Conservation (phyloP, 208 protist species). For the Plasmodiophora brassicae region DNA sequence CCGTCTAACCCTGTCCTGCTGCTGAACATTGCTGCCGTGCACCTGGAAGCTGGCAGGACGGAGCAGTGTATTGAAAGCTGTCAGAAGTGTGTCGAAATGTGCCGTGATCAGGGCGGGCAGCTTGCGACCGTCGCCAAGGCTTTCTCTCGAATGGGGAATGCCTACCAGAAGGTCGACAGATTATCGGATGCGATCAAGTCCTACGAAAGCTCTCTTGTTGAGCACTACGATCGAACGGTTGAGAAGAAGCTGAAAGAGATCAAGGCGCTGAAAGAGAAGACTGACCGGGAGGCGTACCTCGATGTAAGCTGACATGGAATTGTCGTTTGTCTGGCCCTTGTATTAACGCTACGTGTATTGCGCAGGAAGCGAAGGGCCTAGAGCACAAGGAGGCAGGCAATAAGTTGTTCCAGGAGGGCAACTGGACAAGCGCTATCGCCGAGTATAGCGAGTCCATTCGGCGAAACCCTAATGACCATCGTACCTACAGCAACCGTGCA, state of each 20-base stretch:
- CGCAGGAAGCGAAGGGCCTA: background rate
- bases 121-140: background rate
- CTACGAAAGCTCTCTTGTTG: background rate
- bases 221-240: background rate
- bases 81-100: conserved; percentile 11
- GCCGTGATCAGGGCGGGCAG: background rate
- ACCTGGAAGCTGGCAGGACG: background rate
- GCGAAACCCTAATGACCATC: background rate
- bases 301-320: background rate
- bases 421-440: conserved; percentile 29
- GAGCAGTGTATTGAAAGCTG: background rate
- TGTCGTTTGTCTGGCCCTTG: too few relatives aligned
- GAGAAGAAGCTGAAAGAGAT: conserved; percentile 9
- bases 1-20: conserved; percentile 17
- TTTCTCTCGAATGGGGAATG: background rate
- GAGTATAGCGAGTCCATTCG: conserved; percentile 40
- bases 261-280: background rate
- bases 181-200: background rate
- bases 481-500: conserved; percentile 36
- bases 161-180: background rate
- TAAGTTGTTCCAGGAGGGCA: conserved; percentile 22
- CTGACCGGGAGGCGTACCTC: background rate
- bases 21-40: conserved; percentile 21
- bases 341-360: background rate
- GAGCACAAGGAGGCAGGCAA: conserved; percentile 38